A percentile compares a stretch with the other conserved stretches of the same genome.
Evolutionary conservation across 1,284 basidiomycete genomes (phyloP).

Genomic region (Takashimella tepidaria): DNA sequence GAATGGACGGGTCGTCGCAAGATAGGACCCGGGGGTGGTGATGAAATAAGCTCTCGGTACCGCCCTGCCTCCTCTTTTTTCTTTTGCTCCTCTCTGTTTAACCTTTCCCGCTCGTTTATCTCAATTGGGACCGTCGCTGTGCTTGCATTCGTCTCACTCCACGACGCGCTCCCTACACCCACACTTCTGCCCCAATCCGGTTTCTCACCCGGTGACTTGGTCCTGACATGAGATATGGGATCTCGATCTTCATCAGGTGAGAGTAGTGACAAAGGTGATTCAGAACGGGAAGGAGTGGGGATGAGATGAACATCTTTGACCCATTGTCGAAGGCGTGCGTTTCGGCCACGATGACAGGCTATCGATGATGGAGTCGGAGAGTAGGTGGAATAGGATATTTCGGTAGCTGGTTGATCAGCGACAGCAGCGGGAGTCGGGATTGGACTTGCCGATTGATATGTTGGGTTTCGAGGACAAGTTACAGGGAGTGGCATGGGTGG

Average conservation of each 20-base stretch:
- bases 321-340: constrained; percentile 14
- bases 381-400: constrained; percentile 13
- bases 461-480: no score
- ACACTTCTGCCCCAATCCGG: not conserved
- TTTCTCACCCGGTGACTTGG: not conserved
- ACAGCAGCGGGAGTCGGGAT: not conserved
- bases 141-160: not conserved
- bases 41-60: not conserved
- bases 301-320: constrained; percentile 1
- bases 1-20: no score
- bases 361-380: constrained; percentile 19
- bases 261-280: no score
- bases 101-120: not conserved
- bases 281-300: not conserved
- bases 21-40: no score
- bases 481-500: not conserved
- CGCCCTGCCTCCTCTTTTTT: no score
- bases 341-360: constrained; percentile 7
- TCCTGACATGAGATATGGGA: no score
- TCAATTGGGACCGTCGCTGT: not conserved
- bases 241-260: no score
- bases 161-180: not conserved
- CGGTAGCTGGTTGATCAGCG: not conserved
- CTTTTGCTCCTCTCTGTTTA: no score
- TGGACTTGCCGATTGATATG: no score